Base-by-base conservation (phyloP, 139 green algal species). In the Chlorella sp. region DNA sequence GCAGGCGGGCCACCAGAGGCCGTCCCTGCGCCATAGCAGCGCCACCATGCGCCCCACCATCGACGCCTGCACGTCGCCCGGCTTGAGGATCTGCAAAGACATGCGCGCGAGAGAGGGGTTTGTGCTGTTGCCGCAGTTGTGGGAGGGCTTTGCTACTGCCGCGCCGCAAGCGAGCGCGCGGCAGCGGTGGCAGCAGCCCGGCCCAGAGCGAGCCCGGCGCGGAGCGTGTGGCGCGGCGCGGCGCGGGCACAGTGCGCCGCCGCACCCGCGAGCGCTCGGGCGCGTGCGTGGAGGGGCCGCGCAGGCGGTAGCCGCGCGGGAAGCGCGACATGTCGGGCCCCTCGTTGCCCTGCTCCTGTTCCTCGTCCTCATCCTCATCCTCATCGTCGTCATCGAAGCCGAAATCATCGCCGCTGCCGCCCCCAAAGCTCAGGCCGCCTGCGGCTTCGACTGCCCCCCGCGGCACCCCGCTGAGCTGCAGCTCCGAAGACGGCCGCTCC, bases 21-120 rank as follows among this genome's bases (percentile, higher is more conserved):
- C 73, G 36, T 82, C 74, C 25, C 82, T 69, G 5, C 76, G 76
- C 79, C 79, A 83, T 42, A 77, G 74, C 21, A 86, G 43, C 71
- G 81, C 76, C 64, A 86, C 71, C 63, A 75, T 67, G 27, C 29
- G 31, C 33, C 60, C 60, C 43, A 31, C 60, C 21, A 19, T 62
- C 14, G 17, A 14, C 14, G 46, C 17, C 46, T 27, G 46, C 46
- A 14, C 14, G 46, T 55, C 14, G 46, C 46, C 46, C 46, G 17
- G 46, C 46, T 27, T 55, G 14, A 55, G 14, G 17, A n/a, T n/a
- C n/a, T n/a, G 46, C 14, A 55, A 14, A 27, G 17, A 55, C 46
- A 55, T 14, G 14, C 14, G 46, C 17, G 46, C 46, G 17, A 55
- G 17, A 55, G 46, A 55, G 17, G 46, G 14, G 14, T 55, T 17